These are phyloP conservation scores for Sherardia arvensis DNA, from an alignment of 257 asterid species.

Conservation along the genomic window DNA sequence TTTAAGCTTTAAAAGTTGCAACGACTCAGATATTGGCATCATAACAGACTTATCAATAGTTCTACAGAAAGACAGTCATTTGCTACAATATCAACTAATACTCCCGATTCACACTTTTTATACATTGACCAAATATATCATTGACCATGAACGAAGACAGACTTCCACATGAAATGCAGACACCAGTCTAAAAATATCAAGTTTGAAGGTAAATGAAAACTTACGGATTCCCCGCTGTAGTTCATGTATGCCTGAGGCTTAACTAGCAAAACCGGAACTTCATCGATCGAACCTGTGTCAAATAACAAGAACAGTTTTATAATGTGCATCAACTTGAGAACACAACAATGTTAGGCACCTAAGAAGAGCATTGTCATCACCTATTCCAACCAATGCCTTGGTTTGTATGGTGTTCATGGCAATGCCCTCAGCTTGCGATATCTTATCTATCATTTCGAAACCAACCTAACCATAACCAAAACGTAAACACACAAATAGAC, in stretches of 20 bases:
- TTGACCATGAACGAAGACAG: neutral
- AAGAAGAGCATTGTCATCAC: conserved; percentile 21
- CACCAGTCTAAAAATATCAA: neutral
- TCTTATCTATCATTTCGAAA: conserved; percentile 82
- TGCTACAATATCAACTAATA: neutral
- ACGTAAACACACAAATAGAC: neutral
- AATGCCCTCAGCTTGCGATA: conserved; percentile 71
- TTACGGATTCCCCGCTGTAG: conserved; percentile 88
- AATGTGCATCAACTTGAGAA: neutral
- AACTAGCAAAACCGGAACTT: conserved; percentile 76
- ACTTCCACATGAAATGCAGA: neutral
- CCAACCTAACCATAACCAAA: conserved; percentile 52
- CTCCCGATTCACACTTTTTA: neutral
- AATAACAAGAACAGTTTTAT: conserved; percentile 6
- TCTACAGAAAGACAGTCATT: neutral
- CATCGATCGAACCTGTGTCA: conserved; percentile 76
- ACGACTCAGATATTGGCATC: too few species aligned
- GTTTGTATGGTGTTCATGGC: conserved; percentile 87
- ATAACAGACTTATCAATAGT: neutral
- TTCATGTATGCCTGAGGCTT: conserved; percentile 96
- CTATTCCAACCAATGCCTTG: conserved; percentile 86
- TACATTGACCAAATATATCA: neutral
- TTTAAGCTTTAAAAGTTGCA: neutral
- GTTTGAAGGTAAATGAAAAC: conserved; percentile 17
- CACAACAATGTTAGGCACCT: neutral